Evolutionary conservation across 2,329 filamentous ascomycete genomes (phyloP), one percentile per base, ranked within the genome.

Genomic region (Emergomyces orientalis): DNA sequence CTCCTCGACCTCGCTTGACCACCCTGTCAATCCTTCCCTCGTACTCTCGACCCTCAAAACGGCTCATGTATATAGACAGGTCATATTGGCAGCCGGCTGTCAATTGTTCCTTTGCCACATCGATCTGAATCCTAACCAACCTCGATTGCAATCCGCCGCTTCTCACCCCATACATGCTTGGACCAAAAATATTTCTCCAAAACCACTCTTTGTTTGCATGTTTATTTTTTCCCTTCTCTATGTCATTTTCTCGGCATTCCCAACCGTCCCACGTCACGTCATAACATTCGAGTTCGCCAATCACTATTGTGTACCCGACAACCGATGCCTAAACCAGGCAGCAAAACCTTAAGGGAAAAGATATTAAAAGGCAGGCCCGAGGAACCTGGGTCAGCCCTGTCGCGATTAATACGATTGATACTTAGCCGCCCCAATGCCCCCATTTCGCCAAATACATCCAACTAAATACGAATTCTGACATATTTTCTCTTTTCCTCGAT

Each of bases 31-130:
- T n/a, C n/a, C n/a, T n/a, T n/a, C n/a, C n/a, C n/a, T n/a, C n/a
- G n/a, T 27, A 1, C 19, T 3, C 5, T 17, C 54, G 6, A 25
- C 34, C 55, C n/a, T 6, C 22, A 17, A 58, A 58, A 43, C 34
- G 27, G 37, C 55, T 45, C 34, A 58, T 43, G 37, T 58, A 58
- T 43, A 58, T 19, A 30, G 22, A 58, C 22, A 30, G 55, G 55
- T 9, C 55, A 14, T 22, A n/a, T 51, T 34, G 61, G 60, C 64
- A 65, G 64, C 64, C 55, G 64, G 64, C 64, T 65, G 64, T 60
- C 49, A 22, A 22, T 58, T 27, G 17, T 22, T 32, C 32, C 37
- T 30, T 32, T 58, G 39, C 45, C 37, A 11, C 22, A 14, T 58
- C 25, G 55, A 43, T n/a, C 22, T 9, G 52, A 14, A 55, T 30